Evolutionary conservation across 2,329 filamentous ascomycete species (phyloP).

Genomic region (Botrytis sinoallii): DNA sequence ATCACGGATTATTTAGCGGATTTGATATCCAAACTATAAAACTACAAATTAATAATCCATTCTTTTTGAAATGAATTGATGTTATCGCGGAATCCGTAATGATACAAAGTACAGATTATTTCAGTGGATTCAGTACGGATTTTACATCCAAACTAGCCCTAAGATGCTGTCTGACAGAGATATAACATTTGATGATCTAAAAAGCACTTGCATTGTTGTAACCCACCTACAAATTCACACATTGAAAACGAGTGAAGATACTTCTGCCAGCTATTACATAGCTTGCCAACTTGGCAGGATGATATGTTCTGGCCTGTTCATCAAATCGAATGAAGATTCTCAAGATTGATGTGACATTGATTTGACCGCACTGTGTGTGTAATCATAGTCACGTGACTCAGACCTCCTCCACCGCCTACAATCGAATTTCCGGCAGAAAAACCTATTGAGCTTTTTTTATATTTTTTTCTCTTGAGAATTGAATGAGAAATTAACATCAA

Average conservation of each 20-base stretch:
- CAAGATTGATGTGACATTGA: neutral
- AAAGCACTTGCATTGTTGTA: neutral
- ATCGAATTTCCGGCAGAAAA: constrained; percentile 13
- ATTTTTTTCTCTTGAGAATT: constrained; percentile 8
- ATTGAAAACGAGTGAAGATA: neutral
- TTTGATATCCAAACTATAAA: no score
- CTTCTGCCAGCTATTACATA: neutral
- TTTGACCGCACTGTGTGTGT: no score
- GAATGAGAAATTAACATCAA: neutral
- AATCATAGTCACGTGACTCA: neutral
- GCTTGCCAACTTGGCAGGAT: neutral
- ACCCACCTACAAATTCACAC: neutral
- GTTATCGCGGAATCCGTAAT: no score
- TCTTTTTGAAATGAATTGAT: no score
- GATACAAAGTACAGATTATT: no score
- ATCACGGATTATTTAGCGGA: no score
- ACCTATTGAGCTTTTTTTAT: constrained; percentile 14
- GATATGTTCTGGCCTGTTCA: neutral
- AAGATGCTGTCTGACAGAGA: neutral
- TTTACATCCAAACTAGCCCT: no score
- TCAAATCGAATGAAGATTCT: neutral
- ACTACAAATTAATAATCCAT: no score
- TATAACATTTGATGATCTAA: neutral
- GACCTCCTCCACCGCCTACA: neutral
- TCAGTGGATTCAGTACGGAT: no score